Evolutionary conservation across 192 early-diverging fungal species (phyloP), one percentile per base, ranked within the genome.

Genomic region (Martensiomyces pterosporus): DNA sequence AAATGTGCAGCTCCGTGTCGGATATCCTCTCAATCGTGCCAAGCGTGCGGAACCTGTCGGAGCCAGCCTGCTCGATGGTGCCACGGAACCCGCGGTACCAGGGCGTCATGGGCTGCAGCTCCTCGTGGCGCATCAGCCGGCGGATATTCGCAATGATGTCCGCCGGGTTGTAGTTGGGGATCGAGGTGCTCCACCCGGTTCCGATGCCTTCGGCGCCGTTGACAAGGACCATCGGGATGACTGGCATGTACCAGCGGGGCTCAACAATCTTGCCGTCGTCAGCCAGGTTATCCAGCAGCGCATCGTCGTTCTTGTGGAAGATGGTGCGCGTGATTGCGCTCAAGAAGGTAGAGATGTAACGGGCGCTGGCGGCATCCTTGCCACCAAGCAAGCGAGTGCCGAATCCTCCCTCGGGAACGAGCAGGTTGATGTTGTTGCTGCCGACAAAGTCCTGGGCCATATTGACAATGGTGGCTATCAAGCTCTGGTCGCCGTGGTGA

Each of bases 31-130:
- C 49, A 27, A 90, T 84, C 1, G 47, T 65, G 16, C 96, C 94
- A 3, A 70, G 58, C 3, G 89, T 80, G 43, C 72, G 76, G 67
- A 79, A 93, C 53, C 78, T 82, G 26, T 80, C 75, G 22, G 74
- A 58, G 15, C 49, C 57, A 41, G 57, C 63, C 45, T 49, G 51
- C 44, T 84, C 82, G 34, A 98, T 90, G 3, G 50, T 46, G 15
- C 95, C 95, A 39, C 81, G 77, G 71, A 91, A 96, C 2, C 96
- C 93, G 34, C 94, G 82, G 65, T 91, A 99, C 93, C 93, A 99
- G 2, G 96, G 96, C 2, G 60, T 50, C 89, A 97, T 92, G 0
- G 83, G 78, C 21, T 67, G 54, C 22, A 79, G 50, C 23, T 87
- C 79, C 60, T 92, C 70, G 24, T 73, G 81, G 7, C 82, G 64